Percentiles rank a stretch among this genome's conserved stretches.
Evolutionary conservation across 768 basidiomycete genomes (phyloP).

Genomic region (Boletus rubroflammeus): DNA sequence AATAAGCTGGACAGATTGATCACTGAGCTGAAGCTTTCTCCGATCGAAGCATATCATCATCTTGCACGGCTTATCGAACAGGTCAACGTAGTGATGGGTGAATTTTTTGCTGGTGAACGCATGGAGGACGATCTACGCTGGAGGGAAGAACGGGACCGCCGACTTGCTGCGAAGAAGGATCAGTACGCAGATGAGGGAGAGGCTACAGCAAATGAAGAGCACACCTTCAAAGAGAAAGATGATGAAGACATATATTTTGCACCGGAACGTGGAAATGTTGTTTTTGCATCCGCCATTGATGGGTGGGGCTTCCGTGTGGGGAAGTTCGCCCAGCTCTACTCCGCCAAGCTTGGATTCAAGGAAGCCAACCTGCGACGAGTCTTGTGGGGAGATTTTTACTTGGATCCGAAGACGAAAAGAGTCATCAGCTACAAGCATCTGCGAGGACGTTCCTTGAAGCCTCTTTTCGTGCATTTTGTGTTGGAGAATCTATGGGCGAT

Average conservation of each 20-base stretch:
- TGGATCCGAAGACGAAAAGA: slow-evolving; percentile 93
- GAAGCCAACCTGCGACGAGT: slow-evolving; percentile 82
- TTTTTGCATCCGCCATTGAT: slow-evolving; percentile 94
- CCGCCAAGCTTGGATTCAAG: slow-evolving; percentile 84
- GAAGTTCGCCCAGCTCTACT: slow-evolving; percentile 92
- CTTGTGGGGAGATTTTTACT: slow-evolving; percentile 96
- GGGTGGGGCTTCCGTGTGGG: slow-evolving; percentile 97
- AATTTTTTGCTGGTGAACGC: slow-evolving; percentile 89
- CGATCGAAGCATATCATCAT: slow-evolving; percentile 91
- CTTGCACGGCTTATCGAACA: slow-evolving; percentile 92
- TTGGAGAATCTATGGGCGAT: slow-evolving; percentile 97
- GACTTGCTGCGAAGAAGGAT: slow-evolving; percentile 75
- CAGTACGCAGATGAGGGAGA: slow-evolving; percentile 62
- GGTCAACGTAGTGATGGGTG: slow-evolving; percentile 97
- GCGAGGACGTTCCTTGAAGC: slow-evolving; percentile 82
- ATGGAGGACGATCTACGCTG: slow-evolving; percentile 97
- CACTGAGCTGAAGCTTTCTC: slow-evolving; percentile 87
- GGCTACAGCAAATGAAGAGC: slow-evolving; percentile 52
- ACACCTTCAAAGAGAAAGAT: slow-evolving; percentile 89
- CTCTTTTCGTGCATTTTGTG: slow-evolving; percentile 95
- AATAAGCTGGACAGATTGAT: slow-evolving; percentile 96
- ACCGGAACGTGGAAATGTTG: slow-evolving; percentile 91
- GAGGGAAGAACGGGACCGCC: slow-evolving; percentile 86
- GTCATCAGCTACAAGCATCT: slow-evolving; percentile 91
- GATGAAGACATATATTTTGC: slow-evolving; percentile 98